Evolutionary conservation across 2,329 filamentous ascomycete species (phyloP), one percentile per base, ranked within the genome.

Genomic region (Ophiostoma tasmaniense): DNA sequence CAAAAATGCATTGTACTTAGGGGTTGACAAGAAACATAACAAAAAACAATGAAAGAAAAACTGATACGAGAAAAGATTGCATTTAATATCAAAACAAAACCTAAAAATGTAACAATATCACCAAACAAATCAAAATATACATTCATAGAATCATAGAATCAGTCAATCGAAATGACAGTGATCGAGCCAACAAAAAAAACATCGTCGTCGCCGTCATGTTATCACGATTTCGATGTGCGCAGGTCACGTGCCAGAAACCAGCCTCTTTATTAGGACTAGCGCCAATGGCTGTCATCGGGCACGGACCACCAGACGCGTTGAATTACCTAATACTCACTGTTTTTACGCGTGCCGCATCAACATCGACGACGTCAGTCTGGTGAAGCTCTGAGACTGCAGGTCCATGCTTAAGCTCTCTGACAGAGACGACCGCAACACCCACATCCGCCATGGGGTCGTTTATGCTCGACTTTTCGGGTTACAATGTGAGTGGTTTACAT

Each of bases 381-480:
- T 28, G 55, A 61, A 61, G 25, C 55, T 17, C 55, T 13, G 1
- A 28, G 11, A 59, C 22, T 13, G 22, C 25, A 59, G 22, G n/a
- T 3, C n/a, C 30, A 5, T 22, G 17, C 5, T 20, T n/a, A 8
- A n/a, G 20, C 59, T n/a, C 28, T 2, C 30, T 22, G 17, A n/a
- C 14, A 61, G 42, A 17, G 42, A 45, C 7, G n/a, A 14, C 28
- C 55, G 5, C 55, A 55, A 10, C 59, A 20, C 28, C 59, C 20
- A 17, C 28, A 62, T 22, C 6, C 22, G 42, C 33, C 14, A 61
- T 73, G 72, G 71, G 70, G 14, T 72, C 71, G 8, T 72, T 71
- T 66, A 50, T 73, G 7, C 42, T 73, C 28, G 72, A 73, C 66
- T 73, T 72, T 33, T 67, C 71, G 55, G 70, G 70, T 11, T 73